phyloP scores from a whole-genome alignment of 2,329 filamentous ascomycete species.

The Pseudogymnoascus sp. region DNA sequence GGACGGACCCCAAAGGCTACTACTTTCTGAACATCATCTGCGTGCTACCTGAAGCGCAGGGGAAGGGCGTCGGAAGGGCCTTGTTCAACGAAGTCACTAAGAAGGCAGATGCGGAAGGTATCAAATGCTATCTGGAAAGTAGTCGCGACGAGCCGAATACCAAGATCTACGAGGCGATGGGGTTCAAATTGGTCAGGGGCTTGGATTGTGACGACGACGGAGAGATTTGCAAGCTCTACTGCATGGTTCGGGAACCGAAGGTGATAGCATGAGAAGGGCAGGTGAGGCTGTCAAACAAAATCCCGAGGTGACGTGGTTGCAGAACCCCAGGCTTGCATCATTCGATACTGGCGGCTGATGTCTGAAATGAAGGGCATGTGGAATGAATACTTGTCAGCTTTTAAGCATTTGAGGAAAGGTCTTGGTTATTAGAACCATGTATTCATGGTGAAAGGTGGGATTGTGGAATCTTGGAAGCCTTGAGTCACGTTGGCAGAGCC shows the following conservation, averaged over 20 bases:
- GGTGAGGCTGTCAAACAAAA: background rate
- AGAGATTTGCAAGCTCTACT: conserved; percentile 43
- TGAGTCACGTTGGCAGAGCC: background rate
- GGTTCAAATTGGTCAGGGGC: conserved; percentile 55
- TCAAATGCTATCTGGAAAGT: conserved; percentile 63
- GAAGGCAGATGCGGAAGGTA: conserved; percentile 54
- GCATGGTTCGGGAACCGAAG: conserved; percentile 38
- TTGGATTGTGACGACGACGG: conserved; percentile 59
- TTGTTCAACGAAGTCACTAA: conserved; percentile 56
- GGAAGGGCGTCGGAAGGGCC: conserved; percentile 55
- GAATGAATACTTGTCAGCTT: background rate
- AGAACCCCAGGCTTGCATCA: background rate
- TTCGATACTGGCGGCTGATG: background rate
- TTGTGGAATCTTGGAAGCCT: background rate
- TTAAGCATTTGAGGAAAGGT: background rate
- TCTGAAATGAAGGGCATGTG: background rate
- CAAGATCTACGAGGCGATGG: conserved; percentile 61
- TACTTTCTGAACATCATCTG: conserved; percentile 73
- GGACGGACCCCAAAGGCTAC: conserved; percentile 58
- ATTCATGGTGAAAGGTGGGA: background rate
- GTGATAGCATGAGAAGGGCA: background rate
- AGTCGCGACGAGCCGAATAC: conserved; percentile 60
- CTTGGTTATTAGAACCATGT: background rate
- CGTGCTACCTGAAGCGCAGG: conserved; percentile 55
- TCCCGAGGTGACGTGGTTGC: background rate